A percentile compares a stretch with the other conserved stretches of the same genome.
These are phyloP conservation scores for Vitellaria paradoxa DNA, from an alignment of 179 eudicot species.

Conservation along the genomic window DNA sequence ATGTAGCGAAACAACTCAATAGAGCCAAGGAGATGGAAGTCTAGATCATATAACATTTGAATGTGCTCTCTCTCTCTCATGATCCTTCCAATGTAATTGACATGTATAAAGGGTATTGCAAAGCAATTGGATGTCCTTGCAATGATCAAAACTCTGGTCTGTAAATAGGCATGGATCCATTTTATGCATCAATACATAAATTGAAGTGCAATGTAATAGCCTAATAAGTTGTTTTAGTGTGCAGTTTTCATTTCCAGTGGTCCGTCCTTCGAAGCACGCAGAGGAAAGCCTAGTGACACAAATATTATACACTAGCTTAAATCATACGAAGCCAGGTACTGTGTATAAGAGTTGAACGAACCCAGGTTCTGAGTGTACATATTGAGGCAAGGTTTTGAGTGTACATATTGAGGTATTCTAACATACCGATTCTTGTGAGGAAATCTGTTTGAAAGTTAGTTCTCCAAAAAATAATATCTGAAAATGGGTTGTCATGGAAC, in stretches of 20 bases:
- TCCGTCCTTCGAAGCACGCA: not conserved
- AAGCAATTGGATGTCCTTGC: not conserved
- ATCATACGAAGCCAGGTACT: no score
- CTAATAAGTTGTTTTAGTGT: not conserved
- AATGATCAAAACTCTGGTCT: not conserved
- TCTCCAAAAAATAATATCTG: no score
- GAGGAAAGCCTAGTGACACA: not conserved
- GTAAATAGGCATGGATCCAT: not conserved
- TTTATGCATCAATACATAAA: not conserved
- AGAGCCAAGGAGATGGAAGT: conserved; percentile 47
- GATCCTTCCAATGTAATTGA: not conserved
- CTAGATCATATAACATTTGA: conserved; percentile 17
- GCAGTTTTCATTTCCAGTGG: not conserved
- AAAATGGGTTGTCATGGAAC: no score
- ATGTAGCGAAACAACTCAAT: conserved; percentile 42
- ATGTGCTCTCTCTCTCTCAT: not conserved
- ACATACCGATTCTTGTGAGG: no score
- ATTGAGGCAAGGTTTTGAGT: no score
- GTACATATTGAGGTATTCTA: no score
- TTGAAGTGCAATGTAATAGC: not conserved
- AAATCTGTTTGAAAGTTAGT: no score
- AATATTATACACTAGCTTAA: no score
- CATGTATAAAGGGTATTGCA: not conserved
- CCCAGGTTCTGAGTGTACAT: no score
- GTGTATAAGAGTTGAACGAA: no score